Conservation (phyloP, 495 filamentous ascomycete genomes). For the Lasiosphaeria miniovina region DNA sequence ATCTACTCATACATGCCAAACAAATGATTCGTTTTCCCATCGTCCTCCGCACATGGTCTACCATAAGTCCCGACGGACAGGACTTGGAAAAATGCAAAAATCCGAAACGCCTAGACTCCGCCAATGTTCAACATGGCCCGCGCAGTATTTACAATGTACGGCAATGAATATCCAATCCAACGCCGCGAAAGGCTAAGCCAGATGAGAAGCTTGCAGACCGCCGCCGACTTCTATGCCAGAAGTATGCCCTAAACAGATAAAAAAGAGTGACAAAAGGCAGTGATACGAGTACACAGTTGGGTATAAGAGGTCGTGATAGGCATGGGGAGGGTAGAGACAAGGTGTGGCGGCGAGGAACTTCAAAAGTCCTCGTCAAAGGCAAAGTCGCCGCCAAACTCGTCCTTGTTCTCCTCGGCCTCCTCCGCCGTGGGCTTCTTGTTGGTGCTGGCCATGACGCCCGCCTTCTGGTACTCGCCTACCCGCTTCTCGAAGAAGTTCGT, state of each 20-base stretch:
- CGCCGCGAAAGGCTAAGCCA: conserved; percentile 3
- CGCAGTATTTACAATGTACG: conserved; percentile 16
- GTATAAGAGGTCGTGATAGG: conserved; percentile 21
- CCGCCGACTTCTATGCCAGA: conserved; percentile 23
- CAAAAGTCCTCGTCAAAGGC: conserved; percentile 97
- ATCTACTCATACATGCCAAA: conserved; percentile 27
- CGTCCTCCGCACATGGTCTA: conserved; percentile 15
- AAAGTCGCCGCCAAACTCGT: conserved; percentile 74
- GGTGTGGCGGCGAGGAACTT: conserved; percentile 17
- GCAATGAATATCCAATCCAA: conserved; percentile 20
- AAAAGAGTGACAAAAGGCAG: conserved; percentile 16
- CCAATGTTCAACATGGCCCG: conserved; percentile 11
- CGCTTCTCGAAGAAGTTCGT: conserved; percentile 99
- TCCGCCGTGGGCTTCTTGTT: conserved; percentile 67
- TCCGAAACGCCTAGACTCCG: conserved; percentile 17
- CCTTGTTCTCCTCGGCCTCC: conserved; percentile 43
- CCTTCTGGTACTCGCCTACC: conserved; percentile 99
- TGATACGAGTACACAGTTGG: conserved; percentile 13
- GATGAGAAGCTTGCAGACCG: conserved; percentile 6
- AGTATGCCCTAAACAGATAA: conserved; percentile 30
- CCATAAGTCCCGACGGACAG: conserved; percentile 1
- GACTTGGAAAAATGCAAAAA: background rate
- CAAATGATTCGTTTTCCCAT: conserved; percentile 11
- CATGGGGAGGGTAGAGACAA: conserved; percentile 10
- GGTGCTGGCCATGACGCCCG: conserved; percentile 93